Percentiles rank a stretch among this genome's conserved stretches.
Conservation (phyloP, 352 stramenopile genomes). For the Phytophthora cajani region DNA sequence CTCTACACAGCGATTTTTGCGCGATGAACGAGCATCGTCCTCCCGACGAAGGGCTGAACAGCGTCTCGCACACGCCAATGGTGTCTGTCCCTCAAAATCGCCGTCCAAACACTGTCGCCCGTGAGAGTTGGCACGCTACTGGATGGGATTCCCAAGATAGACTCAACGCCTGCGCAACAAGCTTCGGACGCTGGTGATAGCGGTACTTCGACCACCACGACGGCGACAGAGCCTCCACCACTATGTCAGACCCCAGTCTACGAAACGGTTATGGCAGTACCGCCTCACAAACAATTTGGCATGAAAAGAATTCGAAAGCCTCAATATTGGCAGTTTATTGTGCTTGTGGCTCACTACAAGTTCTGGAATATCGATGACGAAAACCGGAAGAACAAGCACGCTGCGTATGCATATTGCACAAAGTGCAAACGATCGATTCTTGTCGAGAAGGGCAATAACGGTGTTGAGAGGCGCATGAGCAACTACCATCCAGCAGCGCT, state of each 20-base stretch:
- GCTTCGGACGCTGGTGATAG: background rate
- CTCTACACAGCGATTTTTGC: background rate
- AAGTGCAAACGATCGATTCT: background rate
- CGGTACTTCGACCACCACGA: background rate
- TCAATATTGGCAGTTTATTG: slow-evolving; percentile 8
- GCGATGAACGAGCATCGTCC: background rate
- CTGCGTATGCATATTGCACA: slow-evolving; percentile 11
- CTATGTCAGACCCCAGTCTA: background rate
- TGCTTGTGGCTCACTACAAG: background rate
- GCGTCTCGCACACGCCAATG: background rate
- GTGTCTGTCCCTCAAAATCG: background rate
- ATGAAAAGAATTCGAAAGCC: background rate
- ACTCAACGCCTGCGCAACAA: background rate
- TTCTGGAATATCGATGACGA: background rate
- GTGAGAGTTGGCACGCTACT: background rate
- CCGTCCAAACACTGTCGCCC: background rate
- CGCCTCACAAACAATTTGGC: background rate
- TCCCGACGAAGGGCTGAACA: background rate
- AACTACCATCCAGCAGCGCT: background rate
- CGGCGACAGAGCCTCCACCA: background rate
- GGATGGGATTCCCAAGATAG: background rate
- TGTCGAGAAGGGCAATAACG: background rate
- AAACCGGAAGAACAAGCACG: slow-evolving; percentile 5
- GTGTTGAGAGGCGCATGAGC: background rate
- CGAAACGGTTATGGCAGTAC: background rate